Evolutionary conservation across 805 yeast genomes (phyloP).

Genomic region (Zygoascus biomembranicola): DNA sequence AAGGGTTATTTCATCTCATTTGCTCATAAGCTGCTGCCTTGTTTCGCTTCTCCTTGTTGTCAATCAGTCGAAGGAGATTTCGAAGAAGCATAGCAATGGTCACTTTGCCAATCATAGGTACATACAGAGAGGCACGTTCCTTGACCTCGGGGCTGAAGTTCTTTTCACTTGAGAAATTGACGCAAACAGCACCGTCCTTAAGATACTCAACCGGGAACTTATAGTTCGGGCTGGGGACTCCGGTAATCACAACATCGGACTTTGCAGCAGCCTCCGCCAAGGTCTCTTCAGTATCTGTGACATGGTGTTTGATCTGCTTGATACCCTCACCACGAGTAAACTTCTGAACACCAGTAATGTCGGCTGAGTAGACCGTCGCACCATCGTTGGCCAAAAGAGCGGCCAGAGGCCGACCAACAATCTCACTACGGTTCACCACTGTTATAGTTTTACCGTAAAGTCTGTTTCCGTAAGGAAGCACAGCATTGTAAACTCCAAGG

Average conservation of each 20-base stretch:
- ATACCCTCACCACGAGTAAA: slow-evolving; percentile 93
- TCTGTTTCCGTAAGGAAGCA: slow-evolving; percentile 83
- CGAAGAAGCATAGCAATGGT: slow-evolving; percentile 92
- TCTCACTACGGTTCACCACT: slow-evolving; percentile 88
- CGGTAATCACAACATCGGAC: slow-evolving; percentile 92
- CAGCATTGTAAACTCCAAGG: slow-evolving; percentile 74
- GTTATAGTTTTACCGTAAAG: slow-evolving; percentile 88
- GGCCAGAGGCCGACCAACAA: slow-evolving; percentile 95
- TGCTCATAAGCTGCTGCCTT: not conserved
- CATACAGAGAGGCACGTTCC: slow-evolving; percentile 80
- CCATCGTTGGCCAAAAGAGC: slow-evolving; percentile 96
- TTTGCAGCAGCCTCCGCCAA: slow-evolving; percentile 58
- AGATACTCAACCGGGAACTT: slow-evolving; percentile 79
- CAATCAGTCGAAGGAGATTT: slow-evolving; percentile 73
- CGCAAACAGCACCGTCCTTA: slow-evolving; percentile 80
- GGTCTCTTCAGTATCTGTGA: slow-evolving; percentile 44
- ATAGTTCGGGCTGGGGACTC: slow-evolving; percentile 79
- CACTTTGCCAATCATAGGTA: slow-evolving; percentile 93
- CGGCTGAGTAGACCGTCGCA: slow-evolving; percentile 90
- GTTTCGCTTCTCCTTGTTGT: slow-evolving; percentile 40
- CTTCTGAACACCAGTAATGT: slow-evolving; percentile 76
- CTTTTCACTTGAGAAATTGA: slow-evolving; percentile 83
- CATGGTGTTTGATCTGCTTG: slow-evolving; percentile 73
- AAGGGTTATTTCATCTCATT: not conserved
- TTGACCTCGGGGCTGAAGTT: slow-evolving; percentile 77